phyloP scores from a whole-genome alignment of 768 basidiomycete genomes.

The Russula vinacea region DNA sequence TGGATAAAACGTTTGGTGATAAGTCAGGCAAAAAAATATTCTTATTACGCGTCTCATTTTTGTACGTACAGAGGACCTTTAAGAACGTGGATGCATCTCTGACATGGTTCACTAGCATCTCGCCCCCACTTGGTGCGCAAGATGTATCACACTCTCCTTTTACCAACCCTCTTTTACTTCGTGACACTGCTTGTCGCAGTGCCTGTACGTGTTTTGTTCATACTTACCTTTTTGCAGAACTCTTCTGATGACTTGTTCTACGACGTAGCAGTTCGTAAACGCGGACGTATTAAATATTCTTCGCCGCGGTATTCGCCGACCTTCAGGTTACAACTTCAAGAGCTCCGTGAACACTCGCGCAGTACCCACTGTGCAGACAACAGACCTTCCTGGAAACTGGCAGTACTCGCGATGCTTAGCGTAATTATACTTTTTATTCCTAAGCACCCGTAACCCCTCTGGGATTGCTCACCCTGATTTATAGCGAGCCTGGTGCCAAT shows the following conservation, averaged over 20 bases:
- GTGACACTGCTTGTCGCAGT: background rate
- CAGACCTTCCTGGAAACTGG: constrained; percentile 63
- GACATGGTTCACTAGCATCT: background rate
- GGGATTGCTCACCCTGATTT: background rate
- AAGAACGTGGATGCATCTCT: constrained; percentile 11
- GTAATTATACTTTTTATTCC: constrained; percentile 39
- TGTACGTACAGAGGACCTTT: constrained; percentile 1
- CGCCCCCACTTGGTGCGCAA: constrained; percentile 14
- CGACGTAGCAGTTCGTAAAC: background rate
- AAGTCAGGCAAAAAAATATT: background rate
- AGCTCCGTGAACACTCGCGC: constrained; percentile 51
- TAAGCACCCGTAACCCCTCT: background rate
- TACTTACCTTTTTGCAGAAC: background rate
- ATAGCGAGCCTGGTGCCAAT: constrained; percentile 47
- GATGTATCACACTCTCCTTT: constrained; percentile 15
- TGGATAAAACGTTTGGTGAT: background rate
- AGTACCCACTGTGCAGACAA: constrained; percentile 54
- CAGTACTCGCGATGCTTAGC: constrained; percentile 62
- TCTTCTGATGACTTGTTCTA: background rate
- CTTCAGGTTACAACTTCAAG: constrained; percentile 52
- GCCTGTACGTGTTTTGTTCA: constrained; percentile 8
- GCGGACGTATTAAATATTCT: background rate
- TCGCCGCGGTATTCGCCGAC: background rate
- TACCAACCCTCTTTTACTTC: constrained; percentile 8
- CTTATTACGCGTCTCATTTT: constrained; percentile 5